Base-by-base conservation (phyloP, 768 basidiomycete genomes). In the Boletus sp. region DNA sequence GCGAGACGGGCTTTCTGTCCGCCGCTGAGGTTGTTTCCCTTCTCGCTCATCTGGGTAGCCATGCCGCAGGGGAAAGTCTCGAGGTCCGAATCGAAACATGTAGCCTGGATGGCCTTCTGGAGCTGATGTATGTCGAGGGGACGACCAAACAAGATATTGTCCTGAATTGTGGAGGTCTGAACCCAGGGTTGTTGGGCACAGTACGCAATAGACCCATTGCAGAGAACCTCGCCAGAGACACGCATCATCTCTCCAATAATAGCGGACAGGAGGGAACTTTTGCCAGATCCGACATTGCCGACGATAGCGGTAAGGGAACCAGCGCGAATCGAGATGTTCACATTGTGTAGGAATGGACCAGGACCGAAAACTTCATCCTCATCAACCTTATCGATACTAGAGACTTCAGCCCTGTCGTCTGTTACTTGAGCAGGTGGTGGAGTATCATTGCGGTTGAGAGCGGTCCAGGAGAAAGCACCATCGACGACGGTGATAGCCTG, bases 1-100 rank as follows among this genome's bases (percentile, higher is more conserved):
- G 74, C 71, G 25, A 80, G 70, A 33, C 79, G 66, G 7, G 79
- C 79, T 60, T 78, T 80, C 61, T 80, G 79, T 34, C 79, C 79
- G 40, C 79, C 79, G 53, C 71, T 74, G 29, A 60, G 64, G 46
- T 74, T 79, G 43, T 71, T 67, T 33, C 78, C 78, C 55, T 77
- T 78, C 57, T 79, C 78, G 30, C 76, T 78, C 55, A 79, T 71
- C 59, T 79, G 75, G 2, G 78, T 79, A 35, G 66, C 67, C 58
- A 69, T 62, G 23, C 67, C 67, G 35, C 59, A 50, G 3, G 68
- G 65, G 52, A 70, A 65, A 0, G 61, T 59, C 34, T 69, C 68
- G 39, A 69, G 61, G 47, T 69, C 67, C 14, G 64, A 61, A 34
- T 67, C 63, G 25, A 69, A 68, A 32, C 66, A 68, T 5, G 68